phyloP scores from a whole-genome alignment of 768 basidiomycete genomes.

The Boletellus ananas region DNA sequence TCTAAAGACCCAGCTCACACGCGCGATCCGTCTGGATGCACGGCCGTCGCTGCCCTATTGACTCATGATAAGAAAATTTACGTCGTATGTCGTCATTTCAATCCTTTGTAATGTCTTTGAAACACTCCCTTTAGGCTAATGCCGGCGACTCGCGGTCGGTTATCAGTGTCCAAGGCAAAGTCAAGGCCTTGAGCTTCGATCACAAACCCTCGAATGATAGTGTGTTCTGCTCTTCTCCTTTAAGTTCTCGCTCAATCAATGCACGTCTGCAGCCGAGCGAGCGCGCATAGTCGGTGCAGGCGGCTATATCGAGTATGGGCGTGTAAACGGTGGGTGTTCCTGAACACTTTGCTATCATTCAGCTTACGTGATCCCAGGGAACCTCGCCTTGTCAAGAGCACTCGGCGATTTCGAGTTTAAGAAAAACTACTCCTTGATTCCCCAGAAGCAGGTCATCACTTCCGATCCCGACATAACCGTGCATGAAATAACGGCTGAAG shows the following conservation, averaged over 20 bases:
- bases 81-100: slow-evolving; percentile 51
- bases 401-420: slow-evolving; percentile 99
- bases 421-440: slow-evolving; percentile 75
- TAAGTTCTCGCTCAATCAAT: not conserved
- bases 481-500: slow-evolving; percentile 81
- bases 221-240: slow-evolving; percentile 34
- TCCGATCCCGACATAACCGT: slow-evolving; percentile 86
- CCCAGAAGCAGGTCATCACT: slow-evolving; percentile 94
- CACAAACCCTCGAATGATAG: slow-evolving; percentile 92
- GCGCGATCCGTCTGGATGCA: slow-evolving; percentile 94
- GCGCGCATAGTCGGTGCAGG: slow-evolving; percentile 85
- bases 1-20: slow-evolving; percentile 75
- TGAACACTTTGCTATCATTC: not conserved
- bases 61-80: slow-evolving; percentile 75
- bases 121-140: slow-evolving; percentile 68
- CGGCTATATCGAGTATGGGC: slow-evolving; percentile 93
- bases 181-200: slow-evolving; percentile 86
- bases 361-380: slow-evolving; percentile 52
- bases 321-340: slow-evolving; percentile 80
- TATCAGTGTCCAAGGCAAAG: slow-evolving; percentile 78
- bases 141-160: slow-evolving; percentile 96
- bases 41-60: slow-evolving; percentile 84
- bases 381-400: slow-evolving; percentile 91
- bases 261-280: slow-evolving; percentile 59
- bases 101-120: slow-evolving; percentile 1